A percentile compares a stretch with the other conserved stretches of the same genome.
These are phyloP conservation scores for Bryoglossum gracile DNA, from an alignment of 495 filamentous ascomycete species.

Conservation along the genomic window DNA sequence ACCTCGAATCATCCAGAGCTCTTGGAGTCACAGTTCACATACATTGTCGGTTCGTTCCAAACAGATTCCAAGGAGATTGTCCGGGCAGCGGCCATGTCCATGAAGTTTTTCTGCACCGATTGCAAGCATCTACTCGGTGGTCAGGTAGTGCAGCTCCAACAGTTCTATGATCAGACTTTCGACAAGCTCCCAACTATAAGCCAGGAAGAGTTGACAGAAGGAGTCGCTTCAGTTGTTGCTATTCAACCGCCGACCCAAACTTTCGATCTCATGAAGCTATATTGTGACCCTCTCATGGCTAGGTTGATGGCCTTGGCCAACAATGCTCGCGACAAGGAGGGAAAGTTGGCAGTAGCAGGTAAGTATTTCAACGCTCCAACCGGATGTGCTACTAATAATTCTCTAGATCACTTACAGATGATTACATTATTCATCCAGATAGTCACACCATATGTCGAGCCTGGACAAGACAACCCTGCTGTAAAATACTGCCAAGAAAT, in stretches of 20 bases:
- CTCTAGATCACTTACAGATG: conserved; percentile 75
- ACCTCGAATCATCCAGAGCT: conserved; percentile 89
- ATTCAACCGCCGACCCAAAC: conserved; percentile 74
- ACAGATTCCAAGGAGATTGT: conserved; percentile 80
- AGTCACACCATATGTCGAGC: conserved; percentile 68
- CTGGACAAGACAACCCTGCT: conserved; percentile 72
- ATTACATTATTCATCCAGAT: conserved; percentile 82
- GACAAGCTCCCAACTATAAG: conserved; percentile 76
- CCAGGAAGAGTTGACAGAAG: conserved; percentile 93
- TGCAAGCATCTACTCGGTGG: conserved; percentile 77
- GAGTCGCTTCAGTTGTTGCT: conserved; percentile 83
- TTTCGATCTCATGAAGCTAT: conserved; percentile 78
- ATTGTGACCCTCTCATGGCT: conserved; percentile 86
- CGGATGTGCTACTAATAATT: conserved; percentile 22
- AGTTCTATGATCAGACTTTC: conserved; percentile 83
- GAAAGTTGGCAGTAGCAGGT: conserved; percentile 78
- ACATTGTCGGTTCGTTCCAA: conserved; percentile 85
- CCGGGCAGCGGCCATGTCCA: conserved; percentile 82
- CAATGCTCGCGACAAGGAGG: conserved; percentile 68
- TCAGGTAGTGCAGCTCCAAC: conserved; percentile 75
- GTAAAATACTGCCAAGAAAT: conserved; percentile 96
- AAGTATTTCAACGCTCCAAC: conserved; percentile 18
- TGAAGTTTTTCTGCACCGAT: conserved; percentile 95
- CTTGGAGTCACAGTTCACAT: conserved; percentile 83
- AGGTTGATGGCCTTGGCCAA: conserved; percentile 83